phyloP scores from a whole-genome alignment of 2,329 filamentous ascomycete species.

The Fusarium newnesense region DNA sequence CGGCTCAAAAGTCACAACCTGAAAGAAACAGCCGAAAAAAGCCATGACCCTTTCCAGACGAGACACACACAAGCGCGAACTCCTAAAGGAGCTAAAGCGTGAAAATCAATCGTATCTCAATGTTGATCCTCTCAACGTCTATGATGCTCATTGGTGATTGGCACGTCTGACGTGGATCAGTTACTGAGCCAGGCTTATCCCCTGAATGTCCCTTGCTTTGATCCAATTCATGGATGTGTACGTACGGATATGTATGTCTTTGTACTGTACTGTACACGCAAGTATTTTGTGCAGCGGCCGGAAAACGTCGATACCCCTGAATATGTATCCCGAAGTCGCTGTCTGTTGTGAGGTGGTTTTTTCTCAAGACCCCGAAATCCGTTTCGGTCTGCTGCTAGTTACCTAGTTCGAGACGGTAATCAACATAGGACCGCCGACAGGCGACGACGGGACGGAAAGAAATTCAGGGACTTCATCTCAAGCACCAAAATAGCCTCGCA shows the following conservation, averaged over 20 bases:
- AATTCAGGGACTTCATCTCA: conserved; percentile 32
- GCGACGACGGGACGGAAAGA: conserved; percentile 26
- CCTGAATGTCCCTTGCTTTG: conserved; percentile 36
- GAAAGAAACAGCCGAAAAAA: conserved; percentile 26
- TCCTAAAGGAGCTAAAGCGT: conserved; percentile 34
- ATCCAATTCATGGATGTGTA: conserved; percentile 4
- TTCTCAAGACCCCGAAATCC: conserved; percentile 32
- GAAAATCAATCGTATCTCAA: conserved; percentile 41
- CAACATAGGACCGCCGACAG: conserved; percentile 11
- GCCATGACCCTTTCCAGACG: conserved; percentile 30
- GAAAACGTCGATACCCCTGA: conserved; percentile 24
- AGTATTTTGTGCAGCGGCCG: conserved; percentile 29
- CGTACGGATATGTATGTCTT: conserved; percentile 5
- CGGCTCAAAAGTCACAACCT: conserved; percentile 3
- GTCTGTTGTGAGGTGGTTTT: background rate
- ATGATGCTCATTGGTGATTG: conserved; percentile 26
- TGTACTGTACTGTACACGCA: conserved; percentile 12
- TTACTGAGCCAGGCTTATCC: conserved; percentile 19
- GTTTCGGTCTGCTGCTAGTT: conserved; percentile 4
- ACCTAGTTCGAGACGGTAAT: conserved; percentile 15
- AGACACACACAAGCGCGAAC: conserved; percentile 27
- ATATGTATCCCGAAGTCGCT: background rate
- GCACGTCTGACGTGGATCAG: conserved; percentile 17
- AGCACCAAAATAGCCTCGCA: conserved; percentile 20
- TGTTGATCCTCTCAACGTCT: conserved; percentile 30